Conservation (phyloP, 139 green algal genomes). For the Desmodesmus armatus region DNA sequence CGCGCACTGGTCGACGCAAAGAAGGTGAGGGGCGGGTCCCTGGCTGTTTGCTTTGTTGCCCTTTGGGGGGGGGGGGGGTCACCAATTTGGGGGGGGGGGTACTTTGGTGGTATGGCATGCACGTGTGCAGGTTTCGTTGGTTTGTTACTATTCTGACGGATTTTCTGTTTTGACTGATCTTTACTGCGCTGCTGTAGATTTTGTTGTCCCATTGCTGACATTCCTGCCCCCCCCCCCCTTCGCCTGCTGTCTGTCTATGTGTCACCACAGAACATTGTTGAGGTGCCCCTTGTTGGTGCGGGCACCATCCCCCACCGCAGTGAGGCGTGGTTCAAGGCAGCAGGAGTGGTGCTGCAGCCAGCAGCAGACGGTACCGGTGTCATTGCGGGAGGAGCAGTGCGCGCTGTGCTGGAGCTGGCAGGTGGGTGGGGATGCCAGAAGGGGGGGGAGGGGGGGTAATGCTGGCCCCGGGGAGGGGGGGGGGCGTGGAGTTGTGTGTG, state of each 20-base stretch:
- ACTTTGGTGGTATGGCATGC: too few relatives aligned
- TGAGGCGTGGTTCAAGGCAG: slow-evolving; percentile 87
- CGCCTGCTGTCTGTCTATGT: not conserved
- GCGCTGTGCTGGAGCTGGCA: slow-evolving; percentile 92
- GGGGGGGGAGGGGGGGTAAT: too few relatives aligned
- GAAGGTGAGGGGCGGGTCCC: slow-evolving; percentile 35
- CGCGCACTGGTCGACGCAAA: slow-evolving; percentile 86
- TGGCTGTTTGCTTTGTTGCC: too few relatives aligned
- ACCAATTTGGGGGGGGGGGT: too few relatives aligned
- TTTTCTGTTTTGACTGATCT: too few relatives aligned
- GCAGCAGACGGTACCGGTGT: slow-evolving; percentile 91
- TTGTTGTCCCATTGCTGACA: not conserved
- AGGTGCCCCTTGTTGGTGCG: slow-evolving; percentile 73
- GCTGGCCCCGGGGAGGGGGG: too few relatives aligned
- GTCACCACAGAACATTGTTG: slow-evolving; percentile 19
- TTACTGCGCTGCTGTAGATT: not conserved
- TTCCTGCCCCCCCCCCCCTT: not conserved
- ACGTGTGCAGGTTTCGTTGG: too few relatives aligned
- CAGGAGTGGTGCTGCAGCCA: slow-evolving; percentile 87
- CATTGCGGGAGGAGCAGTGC: slow-evolving; percentile 66
- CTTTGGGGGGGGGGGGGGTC: too few relatives aligned
- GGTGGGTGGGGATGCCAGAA: too few relatives aligned
- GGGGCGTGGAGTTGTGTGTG: too few relatives aligned
- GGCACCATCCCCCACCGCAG: slow-evolving; percentile 87
- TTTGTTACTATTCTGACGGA: too few relatives aligned